Base-by-base conservation (phyloP, 768 basidiomycete genomes). In the Trametes cubensis region DNA sequence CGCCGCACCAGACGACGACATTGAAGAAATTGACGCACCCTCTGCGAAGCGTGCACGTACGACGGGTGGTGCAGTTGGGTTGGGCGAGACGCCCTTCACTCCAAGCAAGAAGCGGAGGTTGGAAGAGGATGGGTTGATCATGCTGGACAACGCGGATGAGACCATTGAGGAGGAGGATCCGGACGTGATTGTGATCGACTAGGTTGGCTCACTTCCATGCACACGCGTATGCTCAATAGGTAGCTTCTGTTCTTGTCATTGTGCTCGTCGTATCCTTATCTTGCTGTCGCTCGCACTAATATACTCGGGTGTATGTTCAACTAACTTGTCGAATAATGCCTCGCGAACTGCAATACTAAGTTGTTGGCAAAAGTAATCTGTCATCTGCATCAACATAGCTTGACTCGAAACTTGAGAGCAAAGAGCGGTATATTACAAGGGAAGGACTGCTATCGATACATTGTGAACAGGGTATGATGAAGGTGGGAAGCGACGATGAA, bases 101-200 rank as follows among this genome's bases (percentile, higher is more conserved):
- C 87, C 87, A 17, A 87, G 82, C 68, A 89, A 90, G 76, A 84
- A 81, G 67, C 74, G 83, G 59, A 74, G 77, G 64, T 70, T 92
- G 58, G 91, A 93, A 49, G 85, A 88, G 68, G 90, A 93, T 58
- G 92, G 91, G 10, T 68, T 93, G 47, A 71, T 94, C 38, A 64
- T 91, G 67, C 73, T 94, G 71, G 89, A 90, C 34, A 76, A 78
- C 13, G 79, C 77, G 38, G 77, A 83, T 59, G 86, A 86, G 64
- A 68, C 72, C 66, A 70, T 86, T 30, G 80, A 79, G 38, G 85
- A 79, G 38, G 85, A 77, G 26, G 70, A 82, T 46, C 54, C 55
- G 50, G 85, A 87, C 63, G 72, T 85, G 13, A 86, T 87, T 55
- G 81, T 75, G 71, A 80, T 86, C 65, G 83, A 87, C 68, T 83